phyloP scores from a whole-genome alignment of 2,329 filamentous ascomycete species.

The Fusarium goolgardi region DNA sequence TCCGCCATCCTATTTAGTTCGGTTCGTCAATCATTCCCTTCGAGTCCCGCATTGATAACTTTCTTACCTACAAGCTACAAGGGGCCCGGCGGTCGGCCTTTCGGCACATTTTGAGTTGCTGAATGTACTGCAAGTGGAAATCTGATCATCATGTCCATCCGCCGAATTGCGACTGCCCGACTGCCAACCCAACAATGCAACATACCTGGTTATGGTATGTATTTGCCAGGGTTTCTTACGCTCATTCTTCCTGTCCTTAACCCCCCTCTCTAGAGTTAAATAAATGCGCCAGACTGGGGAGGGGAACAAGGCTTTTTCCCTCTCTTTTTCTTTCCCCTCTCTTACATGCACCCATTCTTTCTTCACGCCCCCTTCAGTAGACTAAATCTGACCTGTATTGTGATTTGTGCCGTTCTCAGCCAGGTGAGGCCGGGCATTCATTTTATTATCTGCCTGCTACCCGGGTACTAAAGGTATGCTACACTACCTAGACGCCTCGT shows the following conservation, averaged over 20 bases:
- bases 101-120: constrained; percentile 7
- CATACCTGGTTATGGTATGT: neutral
- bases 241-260: neutral
- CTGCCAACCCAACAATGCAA: constrained; percentile 1
- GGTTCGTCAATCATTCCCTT: constrained; percentile 4
- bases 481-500: constrained; percentile 38
- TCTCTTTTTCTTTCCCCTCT: constrained; percentile 9
- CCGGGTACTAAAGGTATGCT: neutral
- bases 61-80: constrained; percentile 19
- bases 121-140: neutral
- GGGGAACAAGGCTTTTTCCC: constrained; percentile 12
- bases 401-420: constrained; percentile 5
- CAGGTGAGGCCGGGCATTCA: constrained; percentile 13
- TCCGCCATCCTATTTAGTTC: constrained; percentile 13
- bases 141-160: constrained; percentile 3
- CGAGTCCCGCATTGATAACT: constrained; percentile 32
- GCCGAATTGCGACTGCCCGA: neutral
- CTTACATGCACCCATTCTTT: constrained; percentile 6
- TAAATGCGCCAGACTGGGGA: neutral
- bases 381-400: constrained; percentile 30
- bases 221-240: neutral
- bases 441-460: constrained; percentile 27
- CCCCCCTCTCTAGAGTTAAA: neutral
- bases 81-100: neutral
- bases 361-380: constrained; percentile 26